Evolutionary conservation across 2,329 filamentous ascomycete species (phyloP), one percentile per base, ranked within the genome.

Genomic region (Penicillium expansum): DNA sequence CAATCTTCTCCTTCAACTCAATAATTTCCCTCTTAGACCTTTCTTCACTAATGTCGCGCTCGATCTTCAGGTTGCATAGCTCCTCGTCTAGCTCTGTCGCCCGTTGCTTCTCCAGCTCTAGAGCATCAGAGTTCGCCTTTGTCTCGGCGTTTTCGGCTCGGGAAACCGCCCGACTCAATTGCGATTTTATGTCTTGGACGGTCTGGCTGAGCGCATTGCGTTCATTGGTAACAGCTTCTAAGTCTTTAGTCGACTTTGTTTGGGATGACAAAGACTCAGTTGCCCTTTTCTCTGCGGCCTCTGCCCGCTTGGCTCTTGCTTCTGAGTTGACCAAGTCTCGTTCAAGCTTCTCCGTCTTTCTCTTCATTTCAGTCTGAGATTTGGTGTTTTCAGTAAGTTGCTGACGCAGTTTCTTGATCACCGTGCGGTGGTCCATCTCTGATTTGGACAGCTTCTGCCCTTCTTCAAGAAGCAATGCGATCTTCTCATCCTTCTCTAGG

Each of bases 391-490:
- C 82, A 11, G 71, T 63, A 14, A 78, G 68, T 62, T 83, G 82
- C 48, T 77, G 71, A 14, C 83, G 80, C 57, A 97, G 76, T 68
- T 91, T 92, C 74, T 94, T 96, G 67, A 97, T 90, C 4, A 88
- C 87, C 6, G 85, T 85, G 59, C 93, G 82, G 62, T 95, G 87
- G 68, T 92, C 91, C 73, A 97, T 84, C 71, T 99, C 94, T 0
- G 85, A 89, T 65, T 88, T 90, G 1, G 91, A 92, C 9, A 97
- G 81, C 63, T 89, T 92, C 66, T 94, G 90, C 0, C 95, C 94
- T 77, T 99, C 94, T 65, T 96, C 88, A 81, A 99, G 89, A 13
- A 99, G 79, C 45, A 92, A 78, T 3, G 92, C 91, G 67, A 97
- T 95, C 71, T 90, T 90, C 66, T 93, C 87, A 66, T 97, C 92